Evolutionary conservation across 1,139 yeast genomes (phyloP).

Genomic region (Pichia inconspicua): DNA sequence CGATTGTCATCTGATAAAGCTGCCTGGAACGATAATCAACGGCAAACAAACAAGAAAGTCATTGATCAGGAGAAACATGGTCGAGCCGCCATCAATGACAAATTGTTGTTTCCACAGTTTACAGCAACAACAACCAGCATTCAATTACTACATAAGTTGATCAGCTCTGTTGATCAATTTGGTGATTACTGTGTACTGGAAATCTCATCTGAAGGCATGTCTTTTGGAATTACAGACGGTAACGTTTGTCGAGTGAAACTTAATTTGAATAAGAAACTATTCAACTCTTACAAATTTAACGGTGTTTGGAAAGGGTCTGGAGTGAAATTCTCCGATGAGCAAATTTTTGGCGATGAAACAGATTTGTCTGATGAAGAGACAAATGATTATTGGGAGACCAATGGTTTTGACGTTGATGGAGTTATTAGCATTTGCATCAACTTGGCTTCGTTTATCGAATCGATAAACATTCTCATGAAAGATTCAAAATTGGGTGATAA

Average conservation of each 20-base stretch:
- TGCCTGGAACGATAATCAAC: not conserved
- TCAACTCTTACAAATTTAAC: constrained; percentile 13
- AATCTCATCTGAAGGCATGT: constrained; percentile 23
- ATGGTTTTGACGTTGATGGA: constrained; percentile 5
- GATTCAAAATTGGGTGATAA: constrained; percentile 21
- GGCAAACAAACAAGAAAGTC: not conserved
- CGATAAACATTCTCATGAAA: constrained; percentile 32
- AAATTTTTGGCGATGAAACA: constrained; percentile 10
- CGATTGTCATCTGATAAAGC: not conserved
- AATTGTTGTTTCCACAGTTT: constrained; percentile 12
- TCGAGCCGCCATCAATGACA: not conserved
- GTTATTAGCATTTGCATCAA: constrained; percentile 30
- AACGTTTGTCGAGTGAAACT: constrained; percentile 24
- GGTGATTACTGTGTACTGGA: constrained; percentile 24
- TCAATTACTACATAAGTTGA: constrained; percentile 19
- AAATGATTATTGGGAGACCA: constrained; percentile 11
- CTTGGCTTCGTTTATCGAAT: constrained; percentile 37
- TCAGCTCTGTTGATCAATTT: constrained; percentile 23
- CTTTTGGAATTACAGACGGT: constrained; percentile 25
- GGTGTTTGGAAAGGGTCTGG: constrained; percentile 16
- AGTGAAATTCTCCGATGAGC: constrained; percentile 3
- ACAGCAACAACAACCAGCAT: constrained; percentile 23
- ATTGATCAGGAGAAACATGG: not conserved
- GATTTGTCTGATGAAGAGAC: constrained; percentile 7
- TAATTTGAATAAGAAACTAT: constrained; percentile 23